These are phyloP conservation scores for Tolypocladium sp. DNA, from an alignment of 2,329 filamentous ascomycete genomes.

Conservation along the genomic window DNA sequence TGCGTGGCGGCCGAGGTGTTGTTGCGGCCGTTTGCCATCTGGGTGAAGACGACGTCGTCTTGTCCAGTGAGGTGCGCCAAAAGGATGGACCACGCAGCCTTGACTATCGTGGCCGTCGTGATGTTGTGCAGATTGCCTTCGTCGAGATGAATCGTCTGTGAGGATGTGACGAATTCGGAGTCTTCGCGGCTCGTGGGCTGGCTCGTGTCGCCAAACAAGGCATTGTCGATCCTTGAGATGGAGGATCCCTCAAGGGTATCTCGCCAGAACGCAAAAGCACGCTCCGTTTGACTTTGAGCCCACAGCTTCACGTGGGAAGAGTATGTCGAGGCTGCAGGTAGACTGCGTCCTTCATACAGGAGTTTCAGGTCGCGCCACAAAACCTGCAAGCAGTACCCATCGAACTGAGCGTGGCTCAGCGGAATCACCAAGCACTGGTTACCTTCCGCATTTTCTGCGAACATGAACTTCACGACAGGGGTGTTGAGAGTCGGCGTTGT, in stretches of 20 bases:
- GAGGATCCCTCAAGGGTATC: background rate
- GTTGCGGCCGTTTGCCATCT: slow-evolving; percentile 30
- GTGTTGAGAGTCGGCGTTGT: background rate
- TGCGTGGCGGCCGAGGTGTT: slow-evolving; percentile 19
- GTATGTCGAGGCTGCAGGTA: background rate
- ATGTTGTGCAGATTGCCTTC: slow-evolving; percentile 10
- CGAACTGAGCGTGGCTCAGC: slow-evolving; percentile 38
- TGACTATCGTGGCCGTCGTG: slow-evolving; percentile 28
- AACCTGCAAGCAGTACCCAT: slow-evolving; percentile 31
- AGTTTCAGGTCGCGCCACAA: slow-evolving; percentile 26
- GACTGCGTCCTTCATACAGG: slow-evolving; percentile 19
- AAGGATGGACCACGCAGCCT: slow-evolving; percentile 34
- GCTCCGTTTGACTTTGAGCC: background rate
- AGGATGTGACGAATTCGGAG: slow-evolving; percentile 1
- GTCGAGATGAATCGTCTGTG: slow-evolving; percentile 1
- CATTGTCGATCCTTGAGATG: slow-evolving; percentile 1
- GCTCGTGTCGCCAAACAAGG: background rate
- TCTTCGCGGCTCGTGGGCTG: background rate
- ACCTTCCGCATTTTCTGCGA: background rate
- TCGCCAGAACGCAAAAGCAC: slow-evolving; percentile 2
- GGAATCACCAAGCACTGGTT: slow-evolving; percentile 8
- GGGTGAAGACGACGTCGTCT: slow-evolving; percentile 30
- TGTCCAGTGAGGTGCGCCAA: slow-evolving; percentile 25
- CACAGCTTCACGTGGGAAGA: slow-evolving; percentile 1
- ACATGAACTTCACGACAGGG: background rate